Evolutionary conservation across 176 grass and related monocot species (phyloP), one percentile per base, ranked within the genome.

Genomic region (Leersia perrieri): DNA sequence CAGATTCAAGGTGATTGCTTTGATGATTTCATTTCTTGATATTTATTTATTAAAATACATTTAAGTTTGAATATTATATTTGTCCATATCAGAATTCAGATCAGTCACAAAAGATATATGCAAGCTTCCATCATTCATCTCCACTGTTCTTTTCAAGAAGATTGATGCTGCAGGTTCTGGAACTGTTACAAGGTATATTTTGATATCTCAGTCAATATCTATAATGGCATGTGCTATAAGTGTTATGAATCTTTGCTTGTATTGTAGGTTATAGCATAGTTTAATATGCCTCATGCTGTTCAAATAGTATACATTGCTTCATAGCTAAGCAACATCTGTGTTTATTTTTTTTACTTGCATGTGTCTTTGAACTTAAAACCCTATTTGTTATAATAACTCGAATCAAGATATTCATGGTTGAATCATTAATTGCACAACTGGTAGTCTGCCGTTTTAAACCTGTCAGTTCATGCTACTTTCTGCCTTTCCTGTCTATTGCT

Each of bases 71-170:
- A 71, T 73, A 42, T 89, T 81, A 26, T 83, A 79, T 66, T 66
- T 91, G 35, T 78, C 27, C 25, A 75, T 74, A 67, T 68, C 73
- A 99, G 97, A 99, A 77, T 99, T 99, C 88, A 99, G 92, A 84
- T 72, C 82, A 69, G 85, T 99, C 64, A 87, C 91, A 79, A 99
- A 99, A 88, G 92, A 99, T 70, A 90, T 99, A 68, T 99, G 97
- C 85, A 96, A 99, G 77, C 70, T 99, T 31, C 97, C 97, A 11
- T 94, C 97, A 42, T 95, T 93, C 68, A 82, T 99, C 62, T 99
- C 93, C 33, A 82, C 68, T 88, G 77, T 90, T 72, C 90, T 99
- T 78, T 99, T 96, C 76, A 88, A 88, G 88, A 99, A 93, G 83
- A 93, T 95, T 26, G 97, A 99, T 31, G 74, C 76, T 80, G 68